phyloP scores from a whole-genome alignment of 129 eudicot genomes.

The Lactuca sativa region DNA sequence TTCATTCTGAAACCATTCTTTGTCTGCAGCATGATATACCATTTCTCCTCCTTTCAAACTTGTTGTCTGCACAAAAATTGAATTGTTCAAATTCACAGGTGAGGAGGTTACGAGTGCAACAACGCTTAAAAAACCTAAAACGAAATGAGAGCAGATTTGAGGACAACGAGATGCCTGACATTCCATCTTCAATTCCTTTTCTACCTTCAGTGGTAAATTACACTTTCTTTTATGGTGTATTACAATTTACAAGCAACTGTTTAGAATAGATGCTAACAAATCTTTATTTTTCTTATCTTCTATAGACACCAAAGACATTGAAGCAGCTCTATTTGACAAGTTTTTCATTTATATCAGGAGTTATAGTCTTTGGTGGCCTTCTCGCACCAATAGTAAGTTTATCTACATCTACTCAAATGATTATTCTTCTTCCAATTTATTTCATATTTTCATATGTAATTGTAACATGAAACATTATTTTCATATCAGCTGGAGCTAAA shows the following conservation, averaged over 20 bases:
- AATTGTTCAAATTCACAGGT: slow-evolving; percentile 43
- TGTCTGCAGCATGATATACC: slow-evolving; percentile 1
- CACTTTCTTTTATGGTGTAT: no score
- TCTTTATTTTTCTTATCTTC: slow-evolving; percentile 26
- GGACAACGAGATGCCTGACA: slow-evolving; percentile 91
- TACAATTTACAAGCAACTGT: no score
- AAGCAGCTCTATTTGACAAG: slow-evolving; percentile 93
- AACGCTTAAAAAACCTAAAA: slow-evolving; percentile 61
- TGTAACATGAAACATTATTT: slow-evolving; percentile 23
- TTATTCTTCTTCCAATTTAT: slow-evolving; percentile 17
- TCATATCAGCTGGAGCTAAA: slow-evolving; percentile 81
- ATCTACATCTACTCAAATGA: slow-evolving; percentile 11
- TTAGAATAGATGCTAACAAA: background rate
- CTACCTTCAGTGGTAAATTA: slow-evolving; percentile 80
- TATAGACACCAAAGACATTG: slow-evolving; percentile 85
- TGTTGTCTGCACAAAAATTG: background rate
- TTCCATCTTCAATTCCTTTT: slow-evolving; percentile 87
- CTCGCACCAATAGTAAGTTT: slow-evolving; percentile 90
- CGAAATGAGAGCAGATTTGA: slow-evolving; percentile 35
- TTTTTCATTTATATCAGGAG: slow-evolving; percentile 88
- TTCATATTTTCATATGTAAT: background rate
- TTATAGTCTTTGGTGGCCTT: slow-evolving; percentile 90
- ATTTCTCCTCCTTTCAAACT: slow-evolving; percentile 3
- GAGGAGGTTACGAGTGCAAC: slow-evolving; percentile 88
- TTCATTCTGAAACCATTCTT: background rate